Conservation (phyloP, 2,329 filamentous ascomycete genomes). For the Apiospora malaysiana region DNA sequence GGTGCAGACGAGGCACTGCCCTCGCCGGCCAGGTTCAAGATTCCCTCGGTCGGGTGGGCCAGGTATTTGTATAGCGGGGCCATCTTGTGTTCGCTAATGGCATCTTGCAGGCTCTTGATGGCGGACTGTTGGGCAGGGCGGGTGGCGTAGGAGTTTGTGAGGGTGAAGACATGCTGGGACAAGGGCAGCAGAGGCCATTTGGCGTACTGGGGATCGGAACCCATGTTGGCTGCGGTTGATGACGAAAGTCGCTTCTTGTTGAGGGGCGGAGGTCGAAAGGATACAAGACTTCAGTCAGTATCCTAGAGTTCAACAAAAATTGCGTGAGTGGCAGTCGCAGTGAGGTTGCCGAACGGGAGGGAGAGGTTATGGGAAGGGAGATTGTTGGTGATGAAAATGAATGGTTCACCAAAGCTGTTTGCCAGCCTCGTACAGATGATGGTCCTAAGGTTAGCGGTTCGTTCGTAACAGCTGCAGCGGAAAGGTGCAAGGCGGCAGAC, state of each 20-base stretch:
- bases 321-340: neutral
- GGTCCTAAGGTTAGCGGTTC: neutral
- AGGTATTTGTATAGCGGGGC: conserved; percentile 86
- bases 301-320: neutral
- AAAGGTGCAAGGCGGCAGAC: conserved; percentile 25
- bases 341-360: neutral
- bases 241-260: conserved; percentile 15
- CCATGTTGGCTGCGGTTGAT: conserved; percentile 58
- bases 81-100: conserved; percentile 85
- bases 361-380: neutral
- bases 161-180: conserved; percentile 84
- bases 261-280: neutral
- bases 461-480: conserved; percentile 19
- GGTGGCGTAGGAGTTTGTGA: conserved; percentile 79
- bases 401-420: conserved; percentile 10
- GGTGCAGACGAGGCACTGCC: conserved; percentile 50
- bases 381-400: conserved; percentile 17
- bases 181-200: conserved; percentile 84
- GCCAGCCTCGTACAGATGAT: conserved; percentile 22
- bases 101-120: conserved; percentile 78
- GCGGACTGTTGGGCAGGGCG: conserved; percentile 71
- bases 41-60: conserved; percentile 80
- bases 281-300: conserved; percentile 7
- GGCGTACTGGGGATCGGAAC: conserved; percentile 82
- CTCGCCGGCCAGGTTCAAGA: conserved; percentile 79